Base-by-base conservation (phyloP, 106 monocot genomes). In the Gastrodia elata region DNA sequence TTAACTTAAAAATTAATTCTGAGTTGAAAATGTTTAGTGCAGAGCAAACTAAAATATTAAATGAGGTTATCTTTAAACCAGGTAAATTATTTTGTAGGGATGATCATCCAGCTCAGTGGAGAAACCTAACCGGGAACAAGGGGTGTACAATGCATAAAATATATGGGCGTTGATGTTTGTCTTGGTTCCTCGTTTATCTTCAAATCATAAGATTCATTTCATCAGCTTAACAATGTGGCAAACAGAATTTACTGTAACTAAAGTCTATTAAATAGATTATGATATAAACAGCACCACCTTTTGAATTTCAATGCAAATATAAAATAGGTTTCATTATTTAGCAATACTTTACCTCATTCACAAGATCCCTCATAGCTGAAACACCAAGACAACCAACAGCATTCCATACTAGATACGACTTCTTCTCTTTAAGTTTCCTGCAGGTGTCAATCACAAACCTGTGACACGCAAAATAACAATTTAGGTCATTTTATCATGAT, bases 401-500 rank as follows among this genome's bases (percentile, higher is more conserved):
- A 79, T 84, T 92, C 96, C 96, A 96, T 48, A 96, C 73, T 71
- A 96, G 78, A 74, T 96, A 96, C 42, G 96, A 88, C 56, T 96
- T 96, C 72, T 78, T 88, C 83, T 96, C 96, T 78, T 76, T 96
- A 61, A 96, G 77, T 28, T 56, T 87, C 39, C 72, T 89, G 77
- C 96, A 92, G 33, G 92, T 90, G 64, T 92, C 68, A n/a, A 89
- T 79, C 34, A 94, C 94, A 76, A 94, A 94, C 80, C 94, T 94
- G 78, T 32, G 78, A 79, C 25, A 5, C 16, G 68, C 3, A 33
- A 34, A 33, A 14, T 16, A 20, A 69, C 18, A 43, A 43, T 71
- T 61, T 61, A 61, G 22, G 27, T 11, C 27, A 30, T 61, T 2
- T 11, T 8, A 61, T 61, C 14, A 13, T 61, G 0, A 61, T 61